Percentiles rank a stretch among this genome's conserved stretches.
Evolutionary conservation across 305 asterid genomes (phyloP).

Genomic region (Petunia hybrid): DNA sequence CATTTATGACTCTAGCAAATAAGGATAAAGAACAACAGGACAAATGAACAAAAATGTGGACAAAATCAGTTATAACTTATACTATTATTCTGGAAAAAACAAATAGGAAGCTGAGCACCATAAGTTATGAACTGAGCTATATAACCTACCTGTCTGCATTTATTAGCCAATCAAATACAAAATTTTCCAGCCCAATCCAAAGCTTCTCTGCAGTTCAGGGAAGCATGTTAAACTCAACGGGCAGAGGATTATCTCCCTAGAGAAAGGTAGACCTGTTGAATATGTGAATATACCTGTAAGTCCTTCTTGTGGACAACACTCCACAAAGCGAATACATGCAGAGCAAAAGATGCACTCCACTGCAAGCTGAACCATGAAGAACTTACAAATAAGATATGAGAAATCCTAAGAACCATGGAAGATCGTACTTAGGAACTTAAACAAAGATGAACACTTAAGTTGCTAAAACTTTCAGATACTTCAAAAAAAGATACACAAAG

Average conservation of each 20-base stretch:
- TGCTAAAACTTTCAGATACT: conserved; percentile 25
- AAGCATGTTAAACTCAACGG: conserved; percentile 35
- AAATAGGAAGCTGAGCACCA: conserved; percentile 15
- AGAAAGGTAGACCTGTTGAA: conserved; percentile 26
- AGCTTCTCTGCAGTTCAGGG: conserved; percentile 74
- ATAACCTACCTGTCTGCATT: conserved; percentile 92
- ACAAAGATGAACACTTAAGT: conserved; percentile 11
- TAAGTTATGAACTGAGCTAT: conserved; percentile 18
- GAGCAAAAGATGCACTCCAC: conserved; percentile 99
- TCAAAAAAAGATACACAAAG: background rate
- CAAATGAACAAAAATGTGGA: conserved; percentile 8
- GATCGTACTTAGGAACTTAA: conserved; percentile 3
- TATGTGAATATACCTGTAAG: conserved; percentile 74
- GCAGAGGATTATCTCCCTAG: background rate
- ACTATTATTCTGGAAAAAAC: background rate
- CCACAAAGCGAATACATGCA: conserved; percentile 97
- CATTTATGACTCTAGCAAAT: conserved; percentile 4
- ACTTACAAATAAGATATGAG: background rate
- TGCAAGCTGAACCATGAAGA: conserved; percentile 72
- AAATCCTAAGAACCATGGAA: conserved; percentile 26
- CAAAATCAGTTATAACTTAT: background rate
- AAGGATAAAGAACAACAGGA: conserved; percentile 13
- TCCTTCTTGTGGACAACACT: conserved; percentile 99
- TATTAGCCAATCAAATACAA: conserved; percentile 98
- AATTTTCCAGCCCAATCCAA: conserved; percentile 98